A percentile compares a stretch with the other conserved stretches of the same genome.
These are phyloP conservation scores for Voacanga thouarsii DNA, from an alignment of 257 asterid species.

Conservation along the genomic window DNA sequence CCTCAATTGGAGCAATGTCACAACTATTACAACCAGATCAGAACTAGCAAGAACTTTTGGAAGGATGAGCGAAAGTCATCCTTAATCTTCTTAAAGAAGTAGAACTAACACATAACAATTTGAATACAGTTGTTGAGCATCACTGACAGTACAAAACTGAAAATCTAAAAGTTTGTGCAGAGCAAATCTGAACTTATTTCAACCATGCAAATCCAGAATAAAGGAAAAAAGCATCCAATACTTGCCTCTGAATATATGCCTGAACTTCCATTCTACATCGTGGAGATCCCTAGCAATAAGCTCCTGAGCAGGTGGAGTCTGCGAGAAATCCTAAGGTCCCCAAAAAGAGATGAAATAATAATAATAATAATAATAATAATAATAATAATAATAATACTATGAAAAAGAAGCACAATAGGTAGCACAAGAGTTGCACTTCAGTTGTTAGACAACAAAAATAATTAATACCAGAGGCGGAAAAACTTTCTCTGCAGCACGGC, in stretches of 20 bases:
- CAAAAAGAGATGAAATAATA: neutral
- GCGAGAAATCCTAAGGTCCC: constrained; percentile 78
- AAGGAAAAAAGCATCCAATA: constrained; percentile 11
- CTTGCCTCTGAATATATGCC: constrained; percentile 93
- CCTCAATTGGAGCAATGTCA: neutral
- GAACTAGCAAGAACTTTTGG: neutral
- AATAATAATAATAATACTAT: too few species aligned
- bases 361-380: too few species aligned
- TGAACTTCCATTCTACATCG: constrained; percentile 93
- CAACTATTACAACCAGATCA: neutral
- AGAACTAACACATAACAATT: neutral
- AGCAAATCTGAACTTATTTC: neutral
- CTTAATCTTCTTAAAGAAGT: neutral
- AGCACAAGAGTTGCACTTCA: constrained; percentile 9
- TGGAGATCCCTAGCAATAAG: constrained; percentile 97
- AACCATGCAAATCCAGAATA: neutral
- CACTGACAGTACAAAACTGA: neutral
- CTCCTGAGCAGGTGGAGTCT: constrained; percentile 95
- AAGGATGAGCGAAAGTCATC: neutral
- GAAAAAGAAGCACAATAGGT: constrained; percentile 6
- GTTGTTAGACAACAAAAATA: constrained; percentile 6
- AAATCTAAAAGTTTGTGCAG: neutral
- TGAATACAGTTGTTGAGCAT: neutral
- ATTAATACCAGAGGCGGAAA: constrained; percentile 88
- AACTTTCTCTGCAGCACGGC: constrained; percentile 99